These are phyloP conservation scores for Xylaria multiplex DNA, from an alignment of 2,329 filamentous ascomycete genomes.

Conservation along the genomic window DNA sequence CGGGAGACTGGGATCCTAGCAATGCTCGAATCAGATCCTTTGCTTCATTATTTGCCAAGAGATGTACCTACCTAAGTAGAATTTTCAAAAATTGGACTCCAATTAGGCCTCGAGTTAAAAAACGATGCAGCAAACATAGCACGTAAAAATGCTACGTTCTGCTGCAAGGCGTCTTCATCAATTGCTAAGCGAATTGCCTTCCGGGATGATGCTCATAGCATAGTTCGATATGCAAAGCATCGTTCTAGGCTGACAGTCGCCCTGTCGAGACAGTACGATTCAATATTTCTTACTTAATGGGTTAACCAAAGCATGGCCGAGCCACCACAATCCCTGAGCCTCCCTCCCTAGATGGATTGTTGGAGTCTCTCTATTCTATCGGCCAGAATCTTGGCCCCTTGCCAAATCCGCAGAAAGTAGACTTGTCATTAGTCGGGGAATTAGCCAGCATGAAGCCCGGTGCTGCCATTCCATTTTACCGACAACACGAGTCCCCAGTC, in stretches of 20 bases:
- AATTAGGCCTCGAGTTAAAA: background rate
- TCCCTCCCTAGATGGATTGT: slow-evolving; percentile 3
- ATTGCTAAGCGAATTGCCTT: slow-evolving; percentile 12
- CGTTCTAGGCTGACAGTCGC: slow-evolving; percentile 22
- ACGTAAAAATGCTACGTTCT: slow-evolving; percentile 13
- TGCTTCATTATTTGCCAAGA: slow-evolving; percentile 7
- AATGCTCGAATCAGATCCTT: slow-evolving; percentile 1
- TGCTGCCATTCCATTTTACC: slow-evolving; percentile 44
- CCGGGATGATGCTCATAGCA: background rate
- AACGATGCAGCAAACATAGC: slow-evolving; percentile 3
- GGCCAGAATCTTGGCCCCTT: slow-evolving; percentile 26
- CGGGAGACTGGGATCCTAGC: background rate
- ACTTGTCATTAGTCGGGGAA: slow-evolving; percentile 35
- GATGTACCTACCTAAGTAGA: background rate
- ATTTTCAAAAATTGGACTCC: background rate
- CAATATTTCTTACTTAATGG: slow-evolving; percentile 27
- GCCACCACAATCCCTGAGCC: slow-evolving; percentile 1
- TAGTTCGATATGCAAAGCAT: slow-evolving; percentile 19
- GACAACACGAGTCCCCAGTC: slow-evolving; percentile 34
- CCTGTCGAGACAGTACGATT: slow-evolving; percentile 15
- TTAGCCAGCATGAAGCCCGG: slow-evolving; percentile 39
- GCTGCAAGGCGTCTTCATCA: background rate
- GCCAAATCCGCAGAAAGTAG: slow-evolving; percentile 35
- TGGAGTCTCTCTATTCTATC: slow-evolving; percentile 8
- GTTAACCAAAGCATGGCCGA: slow-evolving; percentile 12